phyloP scores from a whole-genome alignment of 306 rosid species.

The Vigna radiata region DNA sequence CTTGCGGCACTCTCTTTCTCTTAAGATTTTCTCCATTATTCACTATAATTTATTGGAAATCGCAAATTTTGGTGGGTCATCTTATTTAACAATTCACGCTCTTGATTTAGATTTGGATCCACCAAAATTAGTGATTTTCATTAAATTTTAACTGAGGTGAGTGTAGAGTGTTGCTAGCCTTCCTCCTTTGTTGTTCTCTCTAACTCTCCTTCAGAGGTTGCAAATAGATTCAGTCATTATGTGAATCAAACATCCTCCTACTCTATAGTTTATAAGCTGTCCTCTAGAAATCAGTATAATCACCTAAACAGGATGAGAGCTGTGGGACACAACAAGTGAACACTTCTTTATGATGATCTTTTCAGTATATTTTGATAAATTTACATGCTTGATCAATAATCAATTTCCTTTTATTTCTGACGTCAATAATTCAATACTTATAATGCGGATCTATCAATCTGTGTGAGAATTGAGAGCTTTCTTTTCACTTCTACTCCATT shows the following conservation, averaged over 20 bases:
- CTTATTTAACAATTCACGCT: too few relatives aligned
- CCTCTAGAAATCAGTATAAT: conserved; percentile 3
- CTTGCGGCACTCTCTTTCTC: too few relatives aligned
- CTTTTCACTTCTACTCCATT: conserved; percentile 9
- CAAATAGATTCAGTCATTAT: conserved; percentile 16
- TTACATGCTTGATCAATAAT: neutral
- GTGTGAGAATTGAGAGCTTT: conserved; percentile 37
- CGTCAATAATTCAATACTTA: neutral
- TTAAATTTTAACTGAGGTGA: too few relatives aligned
- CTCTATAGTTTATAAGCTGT: conserved; percentile 12
- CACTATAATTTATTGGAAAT: too few relatives aligned
- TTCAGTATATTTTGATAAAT: conserved; percentile 16
- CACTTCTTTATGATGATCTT: conserved; percentile 10
- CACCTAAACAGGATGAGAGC: neutral
- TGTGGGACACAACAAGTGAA: neutral
- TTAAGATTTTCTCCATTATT: too few relatives aligned
- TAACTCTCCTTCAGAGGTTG: conserved; percentile 1
- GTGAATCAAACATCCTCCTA: conserved; percentile 2
- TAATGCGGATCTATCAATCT: conserved; percentile 21
- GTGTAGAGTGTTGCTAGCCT: too few relatives aligned
- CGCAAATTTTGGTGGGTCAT: too few relatives aligned
- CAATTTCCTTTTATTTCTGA: neutral
- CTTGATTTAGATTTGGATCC: too few relatives aligned
- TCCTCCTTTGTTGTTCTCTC: neutral
- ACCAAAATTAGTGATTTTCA: too few relatives aligned